Base-by-base conservation (phyloP, 306 rosid species). In the Potentilla sterilis region DNA sequence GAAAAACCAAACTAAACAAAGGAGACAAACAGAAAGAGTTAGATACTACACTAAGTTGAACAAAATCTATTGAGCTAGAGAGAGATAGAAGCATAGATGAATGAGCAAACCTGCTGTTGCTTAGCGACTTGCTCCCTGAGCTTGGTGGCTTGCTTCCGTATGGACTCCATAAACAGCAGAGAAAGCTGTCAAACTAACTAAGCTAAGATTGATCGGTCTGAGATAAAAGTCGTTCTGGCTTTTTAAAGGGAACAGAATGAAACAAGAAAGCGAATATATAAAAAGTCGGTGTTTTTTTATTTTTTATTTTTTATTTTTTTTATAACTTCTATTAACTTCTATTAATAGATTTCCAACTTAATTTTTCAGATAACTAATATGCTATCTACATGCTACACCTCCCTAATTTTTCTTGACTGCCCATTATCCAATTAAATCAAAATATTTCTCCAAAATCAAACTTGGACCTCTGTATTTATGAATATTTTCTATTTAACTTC, bases 101-200 rank as follows among this genome's bases (percentile, higher is more conserved):
- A 43, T 5, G 59, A 67, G 68, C 54, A 93, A 1, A 59, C 98
- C 96, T 91, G 98, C 54, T 94, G 98, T 75, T 94, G 98, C 79
- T 69, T 89, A 4, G 97, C 97, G 75, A 94, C 98, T 84, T 91
- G 97, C 76, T 94, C 97, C 69, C 97, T 88, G 46, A 91, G 86
- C 82, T 86, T 94, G 82, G 85, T 88, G 67, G 98, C 98, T 82
- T 94, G 98, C 86, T 89, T 94, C 73, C 96, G 77, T 72, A 94
- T 88, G 58, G 96, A 93, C 75, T 94, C 97, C 97, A 93, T 88
- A 52, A 19, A 28, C 51, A 42, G 57, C 3, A 48, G 32, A 34
- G 66, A 35, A 44, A 41, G 18, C 77, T 72, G 68, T 71, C 49
- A 28, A 28, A 28, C 28, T 46, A 46, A 46, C 16, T 46, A 52